phyloP scores from a whole-genome alignment of 2,329 filamentous ascomycete species.

The Diaporthe sp. region DNA sequence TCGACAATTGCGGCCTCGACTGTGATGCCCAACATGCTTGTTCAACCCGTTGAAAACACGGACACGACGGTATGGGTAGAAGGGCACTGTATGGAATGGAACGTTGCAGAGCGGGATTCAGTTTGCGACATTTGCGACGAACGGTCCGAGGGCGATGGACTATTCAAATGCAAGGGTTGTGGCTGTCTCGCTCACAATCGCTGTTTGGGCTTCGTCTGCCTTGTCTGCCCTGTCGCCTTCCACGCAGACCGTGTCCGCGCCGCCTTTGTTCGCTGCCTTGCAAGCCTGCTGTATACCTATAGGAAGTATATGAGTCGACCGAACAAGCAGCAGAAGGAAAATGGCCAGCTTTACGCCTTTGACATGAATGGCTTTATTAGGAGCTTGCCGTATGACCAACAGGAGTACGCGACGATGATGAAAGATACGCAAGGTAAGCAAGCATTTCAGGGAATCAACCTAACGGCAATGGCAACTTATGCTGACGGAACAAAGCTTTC shows the following conservation, averaged over 20 bases:
- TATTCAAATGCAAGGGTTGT: constrained; percentile 81
- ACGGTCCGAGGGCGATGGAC: constrained; percentile 77
- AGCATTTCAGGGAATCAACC: not conserved
- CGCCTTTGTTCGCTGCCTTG: constrained; percentile 75
- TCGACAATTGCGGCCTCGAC: constrained; percentile 90
- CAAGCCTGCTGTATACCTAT: constrained; percentile 77
- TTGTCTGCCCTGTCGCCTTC: constrained; percentile 76
- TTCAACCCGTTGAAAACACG: constrained; percentile 84
- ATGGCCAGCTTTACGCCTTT: constrained; percentile 73
- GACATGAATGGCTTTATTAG: constrained; percentile 76
- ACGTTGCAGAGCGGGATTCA: constrained; percentile 69
- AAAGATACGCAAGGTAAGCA: constrained; percentile 75
- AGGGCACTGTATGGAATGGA: constrained; percentile 83
- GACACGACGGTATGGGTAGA: constrained; percentile 88
- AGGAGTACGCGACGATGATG: constrained; percentile 75
- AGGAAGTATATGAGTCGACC: constrained; percentile 74
- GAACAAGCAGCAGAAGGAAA: constrained; percentile 71
- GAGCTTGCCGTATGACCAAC: constrained; percentile 75
- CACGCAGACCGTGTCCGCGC: constrained; percentile 73
- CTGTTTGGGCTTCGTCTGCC: constrained; percentile 72
- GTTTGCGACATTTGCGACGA: constrained; percentile 84
- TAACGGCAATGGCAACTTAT: not conserved
- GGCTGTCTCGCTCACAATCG: constrained; percentile 69
- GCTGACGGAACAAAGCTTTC: constrained; percentile 65
- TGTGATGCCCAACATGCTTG: constrained; percentile 87